Evolutionary conservation across 1,284 basidiomycete genomes (phyloP).

Genomic region (Xerocomus nothofagi): DNA sequence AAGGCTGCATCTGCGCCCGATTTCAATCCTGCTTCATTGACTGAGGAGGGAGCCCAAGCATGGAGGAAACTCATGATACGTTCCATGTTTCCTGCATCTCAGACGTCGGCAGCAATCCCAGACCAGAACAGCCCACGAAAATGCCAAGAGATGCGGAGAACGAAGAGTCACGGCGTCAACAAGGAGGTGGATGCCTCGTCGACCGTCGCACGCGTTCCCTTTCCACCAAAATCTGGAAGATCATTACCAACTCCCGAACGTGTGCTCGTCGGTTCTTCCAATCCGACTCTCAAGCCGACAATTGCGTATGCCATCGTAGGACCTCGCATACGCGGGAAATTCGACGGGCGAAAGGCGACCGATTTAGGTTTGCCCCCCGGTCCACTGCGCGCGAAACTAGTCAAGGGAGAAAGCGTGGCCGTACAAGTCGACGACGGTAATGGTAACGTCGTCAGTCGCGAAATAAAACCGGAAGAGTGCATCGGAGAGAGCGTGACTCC

Average conservation of each 20-base stretch:
- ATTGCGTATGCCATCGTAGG: conserved; percentile 78
- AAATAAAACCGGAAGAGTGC: conserved; percentile 59
- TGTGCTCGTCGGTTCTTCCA: conserved; percentile 20
- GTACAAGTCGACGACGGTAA: conserved; percentile 49
- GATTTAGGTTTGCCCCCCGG: conserved; percentile 69
- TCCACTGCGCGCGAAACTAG: conserved; percentile 44
- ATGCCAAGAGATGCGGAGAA: conserved; percentile 9
- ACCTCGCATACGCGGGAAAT: conserved; percentile 82
- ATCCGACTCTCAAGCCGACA: conserved; percentile 38
- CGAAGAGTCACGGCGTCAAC: neutral
- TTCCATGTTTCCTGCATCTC: conserved; percentile 57
- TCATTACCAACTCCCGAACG: conserved; percentile 26
- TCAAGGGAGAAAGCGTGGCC: conserved; percentile 55
- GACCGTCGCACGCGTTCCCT: conserved; percentile 11
- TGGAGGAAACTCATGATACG: conserved; percentile 52
- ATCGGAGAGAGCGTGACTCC: conserved; percentile 53
- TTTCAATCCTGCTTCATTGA: conserved; percentile 41
- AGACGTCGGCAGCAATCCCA: conserved; percentile 4
- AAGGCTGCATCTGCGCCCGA: conserved; percentile 27
- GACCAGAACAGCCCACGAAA: conserved; percentile 1
- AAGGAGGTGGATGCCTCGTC: neutral
- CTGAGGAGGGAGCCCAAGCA: conserved; percentile 45
- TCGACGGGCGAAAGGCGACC: conserved; percentile 69
- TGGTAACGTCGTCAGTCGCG: conserved; percentile 39
- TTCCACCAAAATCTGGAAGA: conserved; percentile 17